Percentiles rank a stretch among this genome's conserved stretches.
phyloP scores from a whole-genome alignment of 2,329 filamentous ascomycete genomes.

The Neonectria magnoliae region DNA sequence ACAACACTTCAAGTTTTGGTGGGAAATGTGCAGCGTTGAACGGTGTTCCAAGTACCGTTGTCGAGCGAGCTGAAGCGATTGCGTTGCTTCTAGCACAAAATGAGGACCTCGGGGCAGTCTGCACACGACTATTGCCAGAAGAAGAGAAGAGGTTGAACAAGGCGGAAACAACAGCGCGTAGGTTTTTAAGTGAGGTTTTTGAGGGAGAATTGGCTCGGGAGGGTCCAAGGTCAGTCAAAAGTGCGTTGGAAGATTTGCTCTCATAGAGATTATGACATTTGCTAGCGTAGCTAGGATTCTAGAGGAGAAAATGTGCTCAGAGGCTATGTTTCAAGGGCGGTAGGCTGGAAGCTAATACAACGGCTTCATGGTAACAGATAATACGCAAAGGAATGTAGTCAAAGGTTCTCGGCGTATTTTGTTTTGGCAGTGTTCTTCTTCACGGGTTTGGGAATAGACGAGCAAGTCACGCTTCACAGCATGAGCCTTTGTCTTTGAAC shows the following conservation, averaged over 20 bases:
- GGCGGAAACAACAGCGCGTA: conserved; percentile 70
- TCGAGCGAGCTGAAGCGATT: conserved; percentile 80
- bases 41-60: conserved; percentile 76
- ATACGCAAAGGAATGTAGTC: neutral
- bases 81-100: conserved; percentile 74
- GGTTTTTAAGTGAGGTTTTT: conserved; percentile 58
- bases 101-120: conserved; percentile 79
- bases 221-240: conserved; percentile 16
- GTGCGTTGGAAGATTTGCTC: conserved; percentile 27
- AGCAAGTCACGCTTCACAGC: conserved; percentile 72
- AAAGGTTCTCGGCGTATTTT: conserved; percentile 1
- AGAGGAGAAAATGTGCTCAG: too few species aligned
- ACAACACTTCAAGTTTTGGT: conserved; percentile 84
- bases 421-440: conserved; percentile 46
- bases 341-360: neutral
- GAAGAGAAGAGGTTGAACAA: conserved; percentile 74
- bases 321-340: neutral
- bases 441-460: conserved; percentile 65
- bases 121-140: conserved; percentile 70
- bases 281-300: neutral
- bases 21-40: conserved; percentile 87
- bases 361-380: neutral
- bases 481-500: neutral
- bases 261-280: conserved; percentile 1
- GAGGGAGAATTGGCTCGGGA: neutral